A percentile compares a stretch with the other conserved stretches of the same genome.
Evolutionary conservation across 768 basidiomycete species (phyloP).

Genomic region (button mushroom (Agaricus bisporus)): DNA sequence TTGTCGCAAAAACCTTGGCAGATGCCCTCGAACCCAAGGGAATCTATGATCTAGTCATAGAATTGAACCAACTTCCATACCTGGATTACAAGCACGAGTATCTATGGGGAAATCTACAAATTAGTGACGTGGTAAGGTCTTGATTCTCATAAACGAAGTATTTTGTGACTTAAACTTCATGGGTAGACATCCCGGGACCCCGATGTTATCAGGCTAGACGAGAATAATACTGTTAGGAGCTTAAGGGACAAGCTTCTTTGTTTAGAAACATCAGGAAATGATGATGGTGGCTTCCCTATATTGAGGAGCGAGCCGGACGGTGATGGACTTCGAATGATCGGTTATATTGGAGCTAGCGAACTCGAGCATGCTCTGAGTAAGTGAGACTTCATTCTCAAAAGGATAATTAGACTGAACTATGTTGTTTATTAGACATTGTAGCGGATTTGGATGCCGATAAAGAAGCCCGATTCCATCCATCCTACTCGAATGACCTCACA

Average conservation of each 20-base stretch:
- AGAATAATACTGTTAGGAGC: constrained; percentile 68
- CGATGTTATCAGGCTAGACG: constrained; percentile 67
- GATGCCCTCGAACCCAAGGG: constrained; percentile 88
- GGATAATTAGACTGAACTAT: background rate
- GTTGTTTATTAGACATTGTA: constrained; percentile 49
- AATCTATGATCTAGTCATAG: constrained; percentile 96
- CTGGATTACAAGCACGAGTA: constrained; percentile 89
- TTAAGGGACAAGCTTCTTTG: constrained; percentile 65
- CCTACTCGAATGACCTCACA: constrained; percentile 33
- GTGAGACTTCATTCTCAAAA: constrained; percentile 18
- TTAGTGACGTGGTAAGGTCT: constrained; percentile 71
- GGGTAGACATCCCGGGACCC: constrained; percentile 59
- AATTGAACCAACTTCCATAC: constrained; percentile 87
- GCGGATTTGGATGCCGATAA: constrained; percentile 60
- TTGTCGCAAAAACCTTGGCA: constrained; percentile 88
- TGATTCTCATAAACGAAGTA: background rate
- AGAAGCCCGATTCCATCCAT: constrained; percentile 57
- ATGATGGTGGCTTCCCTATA: constrained; percentile 86
- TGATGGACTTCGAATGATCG: constrained; percentile 63
- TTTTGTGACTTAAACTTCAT: background rate
- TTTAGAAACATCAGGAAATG: constrained; percentile 52
- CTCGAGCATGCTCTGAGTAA: constrained; percentile 87
- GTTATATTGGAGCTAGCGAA: constrained; percentile 90
- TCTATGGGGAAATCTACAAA: constrained; percentile 72
- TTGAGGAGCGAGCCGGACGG: constrained; percentile 44